Base-by-base conservation (phyloP, 1,284 basidiomycete genomes). In the Bjerkandera adusta region DNA sequence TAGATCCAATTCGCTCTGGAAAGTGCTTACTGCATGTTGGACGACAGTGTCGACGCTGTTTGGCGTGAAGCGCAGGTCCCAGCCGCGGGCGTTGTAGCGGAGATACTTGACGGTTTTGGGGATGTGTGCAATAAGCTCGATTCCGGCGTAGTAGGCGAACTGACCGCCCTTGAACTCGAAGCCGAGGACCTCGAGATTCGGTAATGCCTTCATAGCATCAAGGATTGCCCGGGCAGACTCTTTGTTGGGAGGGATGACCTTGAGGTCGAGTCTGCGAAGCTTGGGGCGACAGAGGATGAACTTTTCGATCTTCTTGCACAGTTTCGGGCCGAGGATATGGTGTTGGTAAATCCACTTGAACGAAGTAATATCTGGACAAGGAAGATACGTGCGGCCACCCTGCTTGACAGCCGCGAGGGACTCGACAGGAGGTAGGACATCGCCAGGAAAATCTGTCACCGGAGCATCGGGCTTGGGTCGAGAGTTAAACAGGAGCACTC, bases 171-270 rank as follows among this genome's bases (percentile, higher is more conserved):
- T 35, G 27, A 42, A 45, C 36, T 49, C 47, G 8, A 49, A 24
- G 8, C 47, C 47, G 36, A 49, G 47, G 8, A 45, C 47, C 18
- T 43, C 37, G 13, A 49, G 47, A 27, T 36, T n/a, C 12, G 34
- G 42, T 29, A 49, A 32, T 18, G 30, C 38, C 11, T 25, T n/a
- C 27, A 44, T n/a, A 1, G 36, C 42, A 24, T 25, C 25, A 5
- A 49, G 42, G 7, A 44, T n/a, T 36, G 15, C 3, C 37, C 32
- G 18, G 4, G 47, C 42, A 16, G 33, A 26, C 12, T 49, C 42
- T n/a, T 36, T 41, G 32, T 49, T 33, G 24, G 15, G 33, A 21
- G 45, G 12, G 4, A 44, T 27, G 16, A 36, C 43, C 20, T 49
- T 49, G 47, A 49, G 39, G 33, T 49, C 47, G 3, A 49, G 26